These are phyloP conservation scores for Boletus sp. DNA, from an alignment of 768 basidiomycete species.

Conservation along the genomic window DNA sequence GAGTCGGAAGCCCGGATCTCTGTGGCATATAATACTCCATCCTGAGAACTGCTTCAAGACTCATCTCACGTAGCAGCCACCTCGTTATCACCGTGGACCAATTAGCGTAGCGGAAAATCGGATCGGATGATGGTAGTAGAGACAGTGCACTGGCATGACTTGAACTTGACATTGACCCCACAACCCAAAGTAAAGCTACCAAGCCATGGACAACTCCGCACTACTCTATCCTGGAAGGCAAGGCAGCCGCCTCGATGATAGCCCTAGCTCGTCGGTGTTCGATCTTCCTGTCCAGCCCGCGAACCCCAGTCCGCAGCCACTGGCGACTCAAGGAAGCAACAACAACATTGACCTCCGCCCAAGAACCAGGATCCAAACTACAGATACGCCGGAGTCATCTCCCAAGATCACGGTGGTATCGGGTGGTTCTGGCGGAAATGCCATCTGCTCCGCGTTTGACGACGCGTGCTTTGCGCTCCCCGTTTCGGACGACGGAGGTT, in stretches of 20 bases:
- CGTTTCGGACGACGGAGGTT: constrained; percentile 94
- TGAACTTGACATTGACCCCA: background rate
- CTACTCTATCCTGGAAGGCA: constrained; percentile 11
- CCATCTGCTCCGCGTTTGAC: constrained; percentile 83
- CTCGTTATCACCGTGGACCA: background rate
- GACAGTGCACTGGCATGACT: background rate
- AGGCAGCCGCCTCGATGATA: constrained; percentile 30
- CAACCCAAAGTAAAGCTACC: background rate
- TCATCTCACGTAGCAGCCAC: background rate
- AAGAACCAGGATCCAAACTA: constrained; percentile 2
- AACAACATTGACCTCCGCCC: constrained; percentile 1
- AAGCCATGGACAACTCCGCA: constrained; percentile 13
- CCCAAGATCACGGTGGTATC: constrained; percentile 75
- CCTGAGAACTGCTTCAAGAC: background rate
- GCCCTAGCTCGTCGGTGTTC: constrained; percentile 73
- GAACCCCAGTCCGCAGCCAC: constrained; percentile 20
- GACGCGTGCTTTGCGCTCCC: constrained; percentile 82
- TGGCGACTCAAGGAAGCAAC: constrained; percentile 13
- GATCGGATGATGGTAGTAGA: background rate
- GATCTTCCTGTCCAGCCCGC: constrained; percentile 57
- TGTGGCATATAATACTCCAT: too few species aligned
- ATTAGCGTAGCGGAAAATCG: background rate
- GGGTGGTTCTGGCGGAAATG: constrained; percentile 93
- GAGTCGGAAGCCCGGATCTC: too few species aligned
- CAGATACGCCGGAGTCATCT: constrained; percentile 3